Evolutionary conservation across 306 rosid genomes (phyloP).

Genomic region (Begonia peltatifolia): DNA sequence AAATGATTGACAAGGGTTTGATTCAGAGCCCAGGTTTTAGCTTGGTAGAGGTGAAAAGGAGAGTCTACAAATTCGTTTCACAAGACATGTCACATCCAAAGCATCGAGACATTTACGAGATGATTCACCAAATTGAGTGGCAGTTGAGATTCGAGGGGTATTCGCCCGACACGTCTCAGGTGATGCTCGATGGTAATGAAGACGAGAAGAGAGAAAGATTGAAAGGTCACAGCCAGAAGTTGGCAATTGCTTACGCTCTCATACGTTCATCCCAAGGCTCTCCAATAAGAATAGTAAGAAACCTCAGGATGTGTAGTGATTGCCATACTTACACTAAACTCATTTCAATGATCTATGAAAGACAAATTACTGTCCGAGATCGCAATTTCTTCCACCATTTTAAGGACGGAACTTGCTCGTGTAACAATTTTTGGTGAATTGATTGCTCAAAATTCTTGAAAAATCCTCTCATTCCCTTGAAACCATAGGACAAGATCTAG

Average conservation of each 20-base stretch:
- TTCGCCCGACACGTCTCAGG: constrained; percentile 52
- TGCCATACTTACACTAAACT: constrained; percentile 52
- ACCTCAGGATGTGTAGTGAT: neutral
- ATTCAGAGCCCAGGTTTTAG: constrained; percentile 57
- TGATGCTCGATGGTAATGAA: constrained; percentile 56
- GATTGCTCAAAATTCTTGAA: too few species aligned
- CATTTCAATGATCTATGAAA: constrained; percentile 32
- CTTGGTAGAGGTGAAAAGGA: constrained; percentile 55
- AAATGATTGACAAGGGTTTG: constrained; percentile 33
- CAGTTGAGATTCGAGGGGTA: constrained; percentile 84
- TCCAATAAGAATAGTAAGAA: constrained; percentile 1
- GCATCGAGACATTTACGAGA: constrained; percentile 25
- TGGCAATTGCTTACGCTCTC: neutral
- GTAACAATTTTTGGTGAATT: constrained; percentile 31
- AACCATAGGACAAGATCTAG: too few species aligned
- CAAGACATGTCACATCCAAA: constrained; percentile 49
- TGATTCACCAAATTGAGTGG: constrained; percentile 98
- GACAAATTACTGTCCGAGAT: constrained; percentile 54
- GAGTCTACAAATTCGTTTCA: constrained; percentile 58
- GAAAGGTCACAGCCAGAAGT: constrained; percentile 48
- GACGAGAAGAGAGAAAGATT: constrained; percentile 71
- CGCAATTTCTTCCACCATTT: constrained; percentile 70
- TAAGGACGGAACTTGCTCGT: constrained; percentile 48
- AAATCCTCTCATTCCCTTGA: too few species aligned
- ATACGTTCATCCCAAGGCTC: constrained; percentile 40